Evolutionary conservation across 2,329 filamentous ascomycete species (phyloP), one percentile per base, ranked within the genome.

Genomic region (Arthrobotrys pseudoclavata): DNA sequence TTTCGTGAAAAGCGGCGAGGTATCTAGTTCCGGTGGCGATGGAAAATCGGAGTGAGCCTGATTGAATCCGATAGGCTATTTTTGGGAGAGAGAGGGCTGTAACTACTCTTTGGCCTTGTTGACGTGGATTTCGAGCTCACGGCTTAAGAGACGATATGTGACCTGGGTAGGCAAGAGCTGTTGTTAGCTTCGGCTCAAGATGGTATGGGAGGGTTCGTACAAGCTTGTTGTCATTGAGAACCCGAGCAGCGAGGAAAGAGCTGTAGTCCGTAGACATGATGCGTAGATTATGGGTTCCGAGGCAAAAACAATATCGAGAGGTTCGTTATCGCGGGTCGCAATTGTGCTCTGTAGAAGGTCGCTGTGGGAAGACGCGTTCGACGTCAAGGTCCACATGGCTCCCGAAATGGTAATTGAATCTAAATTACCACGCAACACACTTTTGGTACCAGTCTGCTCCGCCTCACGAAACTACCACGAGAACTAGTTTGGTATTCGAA

Each of bases 61-160:
- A 40, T 40, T 24, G 48, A 20, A 50, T 53, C 64, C 10, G 75
- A 64, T n/a, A 52, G n/a, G 13, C 42, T 0, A 37, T 1, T 34
- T 20, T 63, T 45, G n/a, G n/a, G n/a, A 5, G 10, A 31, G 34
- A 48, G 20, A 64, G 37, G 60, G 26, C 31, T 71, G 76, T 83
- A 66, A 88, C 80, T 85, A 96, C 94, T 94, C 90, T 84, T 99
- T 99, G 12, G 96, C 96, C 50, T 88, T 86, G 82, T 96, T 96
- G 83, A 92, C 91, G 83, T 97, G 92, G 52, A 97, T 88, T 82
- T 93, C 91, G 67, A 97, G 85, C 45, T 91, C 91, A 82, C 95
- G 89, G 84, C 94, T 96, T 79, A 99, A 85, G 60, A 91, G 86
- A 62, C 94, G 91, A 86, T 97, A 98, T 62, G 92, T 97, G 82